Conservation (phyloP, 768 basidiomycete species). For the Phaeotremella skinneri region DNA sequence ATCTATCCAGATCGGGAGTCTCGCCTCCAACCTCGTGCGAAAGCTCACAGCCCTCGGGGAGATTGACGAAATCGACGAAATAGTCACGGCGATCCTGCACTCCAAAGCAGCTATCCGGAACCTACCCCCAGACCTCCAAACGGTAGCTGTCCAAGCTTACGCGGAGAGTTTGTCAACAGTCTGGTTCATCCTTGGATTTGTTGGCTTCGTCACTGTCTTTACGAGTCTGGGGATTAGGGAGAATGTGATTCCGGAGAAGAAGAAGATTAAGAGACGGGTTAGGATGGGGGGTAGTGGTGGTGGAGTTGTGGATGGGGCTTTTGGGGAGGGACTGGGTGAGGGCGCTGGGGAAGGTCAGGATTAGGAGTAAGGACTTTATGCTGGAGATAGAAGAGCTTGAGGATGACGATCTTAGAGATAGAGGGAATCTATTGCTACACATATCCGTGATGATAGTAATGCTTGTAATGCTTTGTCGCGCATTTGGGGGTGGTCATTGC, state of each 20-base stretch:
- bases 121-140: constrained; percentile 24
- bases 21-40: constrained; percentile 27
- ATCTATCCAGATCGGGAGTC: constrained; percentile 43
- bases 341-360: not conserved
- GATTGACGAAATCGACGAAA: constrained; percentile 29
- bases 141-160: constrained; percentile 37
- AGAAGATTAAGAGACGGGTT: constrained; percentile 4
- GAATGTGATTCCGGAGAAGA: not conserved
- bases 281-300: not conserved
- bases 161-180: constrained; percentile 34
- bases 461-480: too few relatives aligned
- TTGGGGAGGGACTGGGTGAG: not conserved
- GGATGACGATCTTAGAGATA: too few relatives aligned
- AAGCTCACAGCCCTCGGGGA: constrained; percentile 15
- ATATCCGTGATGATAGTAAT: too few relatives aligned
- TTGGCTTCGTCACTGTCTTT: constrained; percentile 26
- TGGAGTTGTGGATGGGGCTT: not conserved
- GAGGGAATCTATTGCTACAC: too few relatives aligned
- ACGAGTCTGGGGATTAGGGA: constrained; percentile 1
- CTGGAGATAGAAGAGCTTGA: too few relatives aligned
- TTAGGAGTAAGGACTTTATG: not conserved
- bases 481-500: not conserved
- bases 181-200: constrained; percentile 16
- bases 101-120: constrained; percentile 44
- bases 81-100: constrained; percentile 44